Evolutionary conservation across 2,329 filamentous ascomycete species (phyloP), one percentile per base, ranked within the genome.

Genomic region (Calonectria montana): DNA sequence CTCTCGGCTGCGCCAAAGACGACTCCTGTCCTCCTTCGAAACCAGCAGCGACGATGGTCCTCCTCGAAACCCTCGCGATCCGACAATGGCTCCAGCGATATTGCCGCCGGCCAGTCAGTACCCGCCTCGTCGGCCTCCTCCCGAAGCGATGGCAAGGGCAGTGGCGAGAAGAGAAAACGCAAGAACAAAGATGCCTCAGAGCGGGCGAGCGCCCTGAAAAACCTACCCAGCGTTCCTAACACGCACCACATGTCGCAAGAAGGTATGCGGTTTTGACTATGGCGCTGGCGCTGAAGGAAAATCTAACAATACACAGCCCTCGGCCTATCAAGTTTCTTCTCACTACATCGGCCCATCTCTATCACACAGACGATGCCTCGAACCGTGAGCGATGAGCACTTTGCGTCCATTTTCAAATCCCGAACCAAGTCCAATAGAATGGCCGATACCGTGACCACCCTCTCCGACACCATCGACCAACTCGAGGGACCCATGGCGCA

Each of bases 271-370:
- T 53, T 47, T 21, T 39, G 7, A 43, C 13, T 21, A 8, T 6
- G 8, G 27, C 16, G 29, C 21, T 16, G 35, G 15, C 7, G n/a
- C 21, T 25, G 21, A 31, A 16, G 62, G 37, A 57, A 66, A 48
- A 61, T 65, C 76, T 77, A 64, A 80, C 70, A 61, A 25, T 16
- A 31, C 74, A 6, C 76, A 98, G 97, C 97, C 80, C 89, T 98
- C 73, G 93, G 94, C 74, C 88, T 98, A 55, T 97, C 96, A 9
- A 93, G 93, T 72, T 98, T 99, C 88, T 98, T 98, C 87, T 97
- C 96, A 74, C 93, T 97, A 76, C 95, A 99, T 85, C 92, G 97
- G 73, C 97, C 97, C 55, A 96, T 99, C 80, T 97, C 95, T 67
- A 91, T 98, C 76, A 95, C 93, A 62, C 92, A 93, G 78, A 92